phyloP scores from a whole-genome alignment of 352 stramenopile genomes.

The Phytophthora capsici region DNA sequence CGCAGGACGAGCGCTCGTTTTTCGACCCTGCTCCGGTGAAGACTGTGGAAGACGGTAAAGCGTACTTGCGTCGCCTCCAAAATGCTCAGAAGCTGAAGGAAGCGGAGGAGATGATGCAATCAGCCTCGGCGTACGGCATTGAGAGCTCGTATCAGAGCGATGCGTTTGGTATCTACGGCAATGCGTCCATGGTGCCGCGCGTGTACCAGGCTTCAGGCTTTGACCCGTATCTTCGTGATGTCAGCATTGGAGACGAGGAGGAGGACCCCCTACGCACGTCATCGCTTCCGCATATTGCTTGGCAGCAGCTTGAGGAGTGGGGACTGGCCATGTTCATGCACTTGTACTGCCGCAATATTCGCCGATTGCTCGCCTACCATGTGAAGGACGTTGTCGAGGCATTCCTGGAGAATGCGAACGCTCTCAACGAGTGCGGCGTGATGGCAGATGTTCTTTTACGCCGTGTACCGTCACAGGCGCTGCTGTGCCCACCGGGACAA shows the following conservation, averaged over 20 bases:
- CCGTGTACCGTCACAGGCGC: conserved; percentile 69
- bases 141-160: conserved; percentile 61
- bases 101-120: conserved; percentile 58
- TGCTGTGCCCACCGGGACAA: conserved; percentile 79
- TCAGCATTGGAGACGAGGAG: conserved; percentile 61
- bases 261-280: conserved; percentile 79
- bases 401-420: conserved; percentile 81
- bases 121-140: conserved; percentile 48
- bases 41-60: conserved; percentile 78
- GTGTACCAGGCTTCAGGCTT: conserved; percentile 89
- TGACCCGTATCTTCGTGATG: conserved; percentile 69
- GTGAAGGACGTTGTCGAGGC: conserved; percentile 86
- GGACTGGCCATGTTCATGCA: conserved; percentile 88
- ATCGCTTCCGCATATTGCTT: conserved; percentile 76
- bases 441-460: conserved; percentile 82
- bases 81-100: conserved; percentile 60
- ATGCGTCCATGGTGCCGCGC: conserved; percentile 66
- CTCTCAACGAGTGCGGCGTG: conserved; percentile 81
- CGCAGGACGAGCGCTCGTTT: conserved; percentile 61
- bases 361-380: conserved; percentile 80
- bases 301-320: conserved; percentile 79
- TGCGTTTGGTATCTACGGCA: conserved; percentile 74
- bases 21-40: conserved; percentile 70
- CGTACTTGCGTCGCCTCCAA: conserved; percentile 72
- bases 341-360: conserved; percentile 85